A percentile compares a stretch with the other conserved stretches of the same genome.
Conservation (phyloP, 208 protist species). For the Wallacemonas sp. region DNA sequence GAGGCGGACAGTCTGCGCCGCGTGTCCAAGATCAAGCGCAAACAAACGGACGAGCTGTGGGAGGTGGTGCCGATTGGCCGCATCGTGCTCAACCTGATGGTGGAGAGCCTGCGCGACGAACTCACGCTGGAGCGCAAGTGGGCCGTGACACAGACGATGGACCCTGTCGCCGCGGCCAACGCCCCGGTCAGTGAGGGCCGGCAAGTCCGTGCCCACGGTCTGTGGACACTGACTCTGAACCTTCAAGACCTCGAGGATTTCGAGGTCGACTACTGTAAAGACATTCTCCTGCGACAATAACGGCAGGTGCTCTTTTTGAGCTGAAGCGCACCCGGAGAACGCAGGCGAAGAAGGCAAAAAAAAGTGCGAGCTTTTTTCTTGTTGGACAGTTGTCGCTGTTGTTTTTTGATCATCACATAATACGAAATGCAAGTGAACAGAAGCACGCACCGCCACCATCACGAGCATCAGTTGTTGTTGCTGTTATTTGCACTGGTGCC, state of each 20-base stretch:
- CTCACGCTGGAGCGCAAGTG: constrained; percentile 89
- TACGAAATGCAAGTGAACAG: too few species aligned
- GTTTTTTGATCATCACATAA: too few species aligned
- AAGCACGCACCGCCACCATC: too few species aligned
- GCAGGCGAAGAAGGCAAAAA: too few species aligned
- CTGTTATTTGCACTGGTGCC: too few species aligned
- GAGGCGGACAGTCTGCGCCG: constrained; percentile 75
- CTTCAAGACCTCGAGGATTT: constrained; percentile 91
- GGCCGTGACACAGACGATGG: constrained; percentile 82
- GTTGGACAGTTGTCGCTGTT: too few species aligned
- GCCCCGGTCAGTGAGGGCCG: constrained; percentile 86
- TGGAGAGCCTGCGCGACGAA: constrained; percentile 74
- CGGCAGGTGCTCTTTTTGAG: too few species aligned
- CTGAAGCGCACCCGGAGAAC: too few species aligned
- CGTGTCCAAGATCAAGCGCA: constrained; percentile 75
- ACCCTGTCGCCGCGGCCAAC: constrained; percentile 74
- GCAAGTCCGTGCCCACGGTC: constrained; percentile 70
- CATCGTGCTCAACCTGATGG: constrained; percentile 89
- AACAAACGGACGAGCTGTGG: constrained; percentile 82
- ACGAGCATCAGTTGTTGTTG: too few species aligned
- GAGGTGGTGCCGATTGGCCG: constrained; percentile 87
- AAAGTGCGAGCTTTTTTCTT: too few species aligned
- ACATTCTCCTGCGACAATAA: constrained; percentile 69
- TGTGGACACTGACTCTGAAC: constrained; percentile 91
- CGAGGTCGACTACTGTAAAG: constrained; percentile 92